Conservation (phyloP, 495 filamentous ascomycete species). For the Cercophora sp. region DNA sequence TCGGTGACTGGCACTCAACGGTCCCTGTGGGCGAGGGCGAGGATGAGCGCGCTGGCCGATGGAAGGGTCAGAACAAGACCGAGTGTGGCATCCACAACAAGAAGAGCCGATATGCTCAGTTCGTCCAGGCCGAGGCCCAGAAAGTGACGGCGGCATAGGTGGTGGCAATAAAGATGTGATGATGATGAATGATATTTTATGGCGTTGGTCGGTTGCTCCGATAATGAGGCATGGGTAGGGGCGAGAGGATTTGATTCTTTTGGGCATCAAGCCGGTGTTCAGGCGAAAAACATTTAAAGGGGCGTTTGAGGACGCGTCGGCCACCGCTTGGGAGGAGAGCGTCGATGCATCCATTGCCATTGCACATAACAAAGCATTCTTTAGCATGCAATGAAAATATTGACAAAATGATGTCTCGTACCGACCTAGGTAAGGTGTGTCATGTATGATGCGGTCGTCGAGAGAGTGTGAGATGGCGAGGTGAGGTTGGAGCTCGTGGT, state of each 20-base stretch:
- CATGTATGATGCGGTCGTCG: not conserved
- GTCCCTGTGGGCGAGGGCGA: slow-evolving; percentile 84
- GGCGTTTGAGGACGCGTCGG: no score
- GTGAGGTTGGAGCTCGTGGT: not conserved
- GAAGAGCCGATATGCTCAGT: slow-evolving; percentile 84
- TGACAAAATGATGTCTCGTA: not conserved
- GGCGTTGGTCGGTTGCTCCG: no score
- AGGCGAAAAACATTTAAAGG: no score
- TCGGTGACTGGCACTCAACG: slow-evolving; percentile 97
- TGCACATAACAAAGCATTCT: not conserved
- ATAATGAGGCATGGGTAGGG: no score
- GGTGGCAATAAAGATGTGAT: not conserved
- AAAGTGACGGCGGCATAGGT: slow-evolving; percentile 5
- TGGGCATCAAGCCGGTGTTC: no score
- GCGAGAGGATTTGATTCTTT: no score
- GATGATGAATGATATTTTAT: not conserved
- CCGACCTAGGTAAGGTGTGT: not conserved
- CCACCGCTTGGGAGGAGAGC: not conserved
- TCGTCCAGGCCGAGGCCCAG: slow-evolving; percentile 68
- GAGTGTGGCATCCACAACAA: slow-evolving; percentile 99
- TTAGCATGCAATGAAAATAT: not conserved
- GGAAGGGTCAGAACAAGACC: slow-evolving; percentile 92
- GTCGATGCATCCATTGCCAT: not conserved
- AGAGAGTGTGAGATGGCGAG: not conserved
- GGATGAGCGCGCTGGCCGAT: slow-evolving; percentile 94